phyloP scores from a whole-genome alignment of 768 basidiomycete species.

The Boletus coccyginus region DNA sequence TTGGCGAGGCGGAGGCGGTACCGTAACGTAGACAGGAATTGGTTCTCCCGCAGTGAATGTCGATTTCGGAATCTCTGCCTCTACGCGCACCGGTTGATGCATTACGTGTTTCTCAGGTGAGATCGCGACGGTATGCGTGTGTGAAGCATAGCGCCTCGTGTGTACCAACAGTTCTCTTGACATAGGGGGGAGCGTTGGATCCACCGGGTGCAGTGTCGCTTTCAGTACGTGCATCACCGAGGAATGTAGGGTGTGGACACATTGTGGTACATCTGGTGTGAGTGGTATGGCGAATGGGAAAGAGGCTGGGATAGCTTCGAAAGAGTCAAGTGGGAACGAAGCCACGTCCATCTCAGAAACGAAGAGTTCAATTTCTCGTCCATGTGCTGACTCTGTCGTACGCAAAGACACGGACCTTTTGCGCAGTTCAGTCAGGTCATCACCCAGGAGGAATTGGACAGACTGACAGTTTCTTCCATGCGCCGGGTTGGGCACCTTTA shows the following conservation, averaged over 20 bases:
- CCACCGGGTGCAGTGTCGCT: constrained; percentile 58
- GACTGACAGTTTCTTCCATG: constrained; percentile 72
- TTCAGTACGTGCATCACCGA: constrained; percentile 68
- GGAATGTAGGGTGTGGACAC: constrained; percentile 73
- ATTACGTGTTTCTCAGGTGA: constrained; percentile 59
- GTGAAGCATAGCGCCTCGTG: constrained; percentile 71
- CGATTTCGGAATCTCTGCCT: constrained; percentile 69
- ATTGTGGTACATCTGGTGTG: constrained; percentile 77
- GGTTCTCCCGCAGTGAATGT: constrained; percentile 70
- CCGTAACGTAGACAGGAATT: constrained; percentile 75
- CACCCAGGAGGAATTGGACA: constrained; percentile 9
- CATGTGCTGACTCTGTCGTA: constrained; percentile 62
- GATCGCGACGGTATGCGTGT: constrained; percentile 51
- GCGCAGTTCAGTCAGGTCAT: constrained; percentile 11
- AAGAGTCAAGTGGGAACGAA: constrained; percentile 37
- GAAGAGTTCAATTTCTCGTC: constrained; percentile 64
- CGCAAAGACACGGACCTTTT: constrained; percentile 62
- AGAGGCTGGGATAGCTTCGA: constrained; percentile 50
- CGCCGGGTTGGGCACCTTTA: constrained; percentile 59
- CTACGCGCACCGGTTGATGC: constrained; percentile 62
- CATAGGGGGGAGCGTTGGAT: constrained; percentile 37
- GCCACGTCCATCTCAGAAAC: constrained; percentile 55
- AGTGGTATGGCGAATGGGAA: constrained; percentile 84
- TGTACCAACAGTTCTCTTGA: constrained; percentile 64
- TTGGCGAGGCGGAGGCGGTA: constrained; percentile 71